Conservation (phyloP, 257 asterid species). For the Vinca minor region DNA sequence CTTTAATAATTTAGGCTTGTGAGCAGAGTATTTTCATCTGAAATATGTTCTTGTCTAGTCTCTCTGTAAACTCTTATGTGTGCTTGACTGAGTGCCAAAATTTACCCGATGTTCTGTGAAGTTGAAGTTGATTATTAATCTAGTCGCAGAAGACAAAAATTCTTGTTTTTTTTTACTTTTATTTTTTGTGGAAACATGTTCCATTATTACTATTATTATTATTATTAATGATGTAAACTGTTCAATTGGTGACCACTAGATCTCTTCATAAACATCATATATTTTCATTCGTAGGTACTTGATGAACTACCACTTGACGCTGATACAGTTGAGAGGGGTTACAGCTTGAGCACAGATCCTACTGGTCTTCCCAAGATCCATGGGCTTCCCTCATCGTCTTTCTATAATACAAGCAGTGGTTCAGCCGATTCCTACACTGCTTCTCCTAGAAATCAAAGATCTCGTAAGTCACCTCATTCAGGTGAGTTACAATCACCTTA, state of each 20-base stretch:
- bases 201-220: too few species aligned
- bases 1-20: background rate
- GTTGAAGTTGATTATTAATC: too few species aligned
- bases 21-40: too few species aligned
- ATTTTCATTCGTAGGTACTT: conserved; percentile 34
- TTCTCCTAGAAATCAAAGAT: conserved; percentile 44
- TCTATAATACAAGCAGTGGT: conserved; percentile 44
- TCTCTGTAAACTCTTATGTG: too few species aligned
- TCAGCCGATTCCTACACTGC: conserved; percentile 46
- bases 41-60: too few species aligned
- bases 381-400: conserved; percentile 79
- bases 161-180: too few species aligned
- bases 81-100: too few species aligned
- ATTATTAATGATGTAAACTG: background rate
- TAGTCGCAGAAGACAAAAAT: too few species aligned
- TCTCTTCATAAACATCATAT: background rate
- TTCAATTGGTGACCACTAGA: background rate
- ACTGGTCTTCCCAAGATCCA: conserved; percentile 91
- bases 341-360: conserved; percentile 48
- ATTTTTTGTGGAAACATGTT: too few species aligned
- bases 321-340: conserved; percentile 60
- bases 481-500: conserved; percentile 69
- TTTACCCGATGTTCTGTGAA: too few species aligned
- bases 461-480: conserved; percentile 75
- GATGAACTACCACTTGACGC: conserved; percentile 75